A percentile compares a stretch with the other conserved stretches of the same genome.
phyloP scores from a whole-genome alignment of 441 rosid genomes.

The Hura crepitans region DNA sequence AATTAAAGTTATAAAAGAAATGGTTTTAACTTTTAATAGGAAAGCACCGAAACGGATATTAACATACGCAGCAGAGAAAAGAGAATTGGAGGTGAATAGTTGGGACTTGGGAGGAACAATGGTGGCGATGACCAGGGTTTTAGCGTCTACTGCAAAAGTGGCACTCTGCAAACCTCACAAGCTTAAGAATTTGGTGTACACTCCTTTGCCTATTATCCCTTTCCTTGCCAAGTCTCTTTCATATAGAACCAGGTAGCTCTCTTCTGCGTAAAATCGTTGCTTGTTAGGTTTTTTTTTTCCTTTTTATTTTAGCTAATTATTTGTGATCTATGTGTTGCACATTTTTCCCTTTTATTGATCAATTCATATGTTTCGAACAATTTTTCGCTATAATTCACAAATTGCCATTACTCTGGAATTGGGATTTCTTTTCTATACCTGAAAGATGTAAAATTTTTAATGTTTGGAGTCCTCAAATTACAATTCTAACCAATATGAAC shows the following conservation, averaged over 20 bases:
- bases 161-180: slow-evolving; percentile 24
- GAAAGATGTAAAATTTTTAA: no score
- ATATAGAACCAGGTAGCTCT: slow-evolving; percentile 37
- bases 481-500: no score
- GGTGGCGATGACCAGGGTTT: slow-evolving; percentile 38
- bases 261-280: neutral
- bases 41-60: no score
- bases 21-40: no score
- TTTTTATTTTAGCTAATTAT: neutral
- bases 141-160: slow-evolving; percentile 9
- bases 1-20: no score
- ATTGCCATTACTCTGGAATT: neutral
- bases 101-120: neutral
- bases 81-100: no score
- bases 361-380: neutral
- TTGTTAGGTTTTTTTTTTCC: neutral
- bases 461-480: no score
- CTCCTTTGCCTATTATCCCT: neutral
- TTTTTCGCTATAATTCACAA: neutral
- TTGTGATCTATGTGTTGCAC: neutral
- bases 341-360: no score
- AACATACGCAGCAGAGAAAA: no score
- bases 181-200: slow-evolving; percentile 16
- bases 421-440: no score
- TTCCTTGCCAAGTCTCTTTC: slow-evolving; percentile 8